A percentile compares a stretch with the other conserved stretches of the same genome.
Conservation (phyloP, 192 early-diverging fungal species). For the Phlyctochytrium planicorne region DNA sequence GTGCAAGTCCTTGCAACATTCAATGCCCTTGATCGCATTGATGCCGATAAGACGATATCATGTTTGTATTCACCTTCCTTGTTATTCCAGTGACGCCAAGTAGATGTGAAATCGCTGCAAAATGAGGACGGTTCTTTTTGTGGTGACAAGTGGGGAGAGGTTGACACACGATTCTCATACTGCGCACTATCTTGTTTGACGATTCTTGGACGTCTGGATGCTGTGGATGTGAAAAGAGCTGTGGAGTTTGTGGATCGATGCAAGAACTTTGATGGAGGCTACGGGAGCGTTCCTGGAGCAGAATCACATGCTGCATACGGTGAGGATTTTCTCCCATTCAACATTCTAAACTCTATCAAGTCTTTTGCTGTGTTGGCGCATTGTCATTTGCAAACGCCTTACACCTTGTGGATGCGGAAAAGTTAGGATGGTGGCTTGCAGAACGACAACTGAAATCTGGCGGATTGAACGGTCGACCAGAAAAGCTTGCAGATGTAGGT, state of each 20-base stretch:
- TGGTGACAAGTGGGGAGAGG: constrained; percentile 92
- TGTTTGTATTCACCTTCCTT: constrained; percentile 58
- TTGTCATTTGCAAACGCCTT: constrained; percentile 79
- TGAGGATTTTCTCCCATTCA: constrained; percentile 21
- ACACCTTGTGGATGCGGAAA: constrained; percentile 77
- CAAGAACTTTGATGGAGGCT: constrained; percentile 96
- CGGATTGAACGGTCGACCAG: constrained; percentile 93
- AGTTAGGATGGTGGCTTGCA: constrained; percentile 89
- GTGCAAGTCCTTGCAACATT: constrained; percentile 83
- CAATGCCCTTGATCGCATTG: constrained; percentile 76
- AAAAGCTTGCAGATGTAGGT: constrained; percentile 91
- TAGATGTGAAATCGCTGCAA: constrained; percentile 68
- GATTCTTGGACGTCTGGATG: constrained; percentile 69
- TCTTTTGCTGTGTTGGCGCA: constrained; percentile 89
- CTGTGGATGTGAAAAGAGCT: constrained; percentile 61
- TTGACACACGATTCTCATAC: constrained; percentile 92
- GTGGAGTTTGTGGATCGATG: constrained; percentile 73
- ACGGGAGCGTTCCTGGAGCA: constrained; percentile 83
- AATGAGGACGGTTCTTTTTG: constrained; percentile 73
- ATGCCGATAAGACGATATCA: constrained; percentile 59
- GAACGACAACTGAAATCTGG: constrained; percentile 90
- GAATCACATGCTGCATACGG: constrained; percentile 89
- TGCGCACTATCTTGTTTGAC: constrained; percentile 76
- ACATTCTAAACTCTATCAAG: constrained; percentile 29
- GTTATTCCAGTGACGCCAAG: not conserved